Evolutionary conservation across 139 green algal species (phyloP), one percentile per base, ranked within the genome.

Genomic region (Micromonas pusilla): DNA sequence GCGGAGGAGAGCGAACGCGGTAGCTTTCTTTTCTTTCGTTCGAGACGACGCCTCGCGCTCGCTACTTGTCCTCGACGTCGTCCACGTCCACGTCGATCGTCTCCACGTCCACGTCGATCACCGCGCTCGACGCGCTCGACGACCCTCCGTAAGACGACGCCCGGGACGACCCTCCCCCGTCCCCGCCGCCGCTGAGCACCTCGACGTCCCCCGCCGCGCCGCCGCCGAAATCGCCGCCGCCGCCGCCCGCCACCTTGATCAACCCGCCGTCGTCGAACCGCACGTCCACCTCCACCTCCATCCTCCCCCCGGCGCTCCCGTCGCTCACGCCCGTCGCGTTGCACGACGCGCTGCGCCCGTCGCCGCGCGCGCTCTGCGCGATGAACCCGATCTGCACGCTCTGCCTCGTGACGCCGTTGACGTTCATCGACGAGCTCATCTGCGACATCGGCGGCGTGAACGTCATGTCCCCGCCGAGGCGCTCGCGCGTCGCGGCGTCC

Each of bases 71-170:
- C 3, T 45, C 38, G 65, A 72, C 65, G 30, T 72, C 65, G 65
- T 39, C 32, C 3, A 64, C 34, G 70, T 76, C 70, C 31, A 64
- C 34, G 70, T 76, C 70, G 70, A 76, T 57, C 45, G 45, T 57
- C 62, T 70, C 63, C 19, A 33, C 20, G 34, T 76, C 70, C 4
- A 76, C 34, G 70, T 76, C 70, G 36, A 76, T 34, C 4, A 76
- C 6, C 3, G 34, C 66, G 33, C 13, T 26, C 25, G 34, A 73
- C 34, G 28, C 19, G 26, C n/a, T 70, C n/a, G 21, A 13, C 21
- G 63, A 31, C n/a, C n/a, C 63, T 19, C n/a, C n/a, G n/a, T n/a
- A n/a, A n/a, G n/a, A n/a, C n/a, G n/a, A n/a, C n/a, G n/a, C n/a
- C n/a, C n/a, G n/a, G n/a, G n/a, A n/a, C n/a, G n/a, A n/a, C n/a